Conservation (phyloP, 2,329 filamentous ascomycete genomes). For the Alternaria sp. region DNA sequence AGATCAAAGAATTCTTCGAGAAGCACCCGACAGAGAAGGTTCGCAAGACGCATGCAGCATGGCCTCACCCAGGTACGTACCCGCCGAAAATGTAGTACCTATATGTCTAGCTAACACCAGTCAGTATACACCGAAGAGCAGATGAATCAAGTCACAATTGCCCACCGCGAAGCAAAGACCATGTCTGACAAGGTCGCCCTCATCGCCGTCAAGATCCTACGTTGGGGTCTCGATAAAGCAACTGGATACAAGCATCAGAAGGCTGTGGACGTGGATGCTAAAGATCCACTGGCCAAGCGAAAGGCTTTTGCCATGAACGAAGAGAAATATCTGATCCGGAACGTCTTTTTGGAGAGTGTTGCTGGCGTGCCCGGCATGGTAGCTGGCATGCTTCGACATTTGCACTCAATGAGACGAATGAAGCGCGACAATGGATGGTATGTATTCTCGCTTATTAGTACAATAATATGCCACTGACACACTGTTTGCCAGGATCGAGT, state of each 20-base stretch:
- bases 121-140: constrained; percentile 77
- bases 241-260: constrained; percentile 82
- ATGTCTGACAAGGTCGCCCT: constrained; percentile 83
- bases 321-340: constrained; percentile 86
- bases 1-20: constrained; percentile 59
- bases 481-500: constrained; percentile 76
- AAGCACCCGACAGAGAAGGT: constrained; percentile 56
- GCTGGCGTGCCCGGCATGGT: constrained; percentile 98
- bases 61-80: constrained; percentile 57
- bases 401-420: constrained; percentile 83
- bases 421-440: constrained; percentile 91
- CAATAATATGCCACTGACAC: constrained; percentile 14
- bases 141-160: constrained; percentile 77
- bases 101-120: constrained; percentile 16
- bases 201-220: constrained; percentile 75
- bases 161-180: constrained; percentile 77
- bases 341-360: constrained; percentile 93
- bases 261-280: constrained; percentile 50
- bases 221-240: constrained; percentile 81
- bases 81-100: background rate
- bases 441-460: constrained; percentile 9
- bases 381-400: constrained; percentile 89
- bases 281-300: constrained; percentile 61
- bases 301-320: constrained; percentile 78
- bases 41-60: constrained; percentile 57